Base-by-base conservation (phyloP, 306 rosid species). In the Sesbania bispinosa region DNA sequence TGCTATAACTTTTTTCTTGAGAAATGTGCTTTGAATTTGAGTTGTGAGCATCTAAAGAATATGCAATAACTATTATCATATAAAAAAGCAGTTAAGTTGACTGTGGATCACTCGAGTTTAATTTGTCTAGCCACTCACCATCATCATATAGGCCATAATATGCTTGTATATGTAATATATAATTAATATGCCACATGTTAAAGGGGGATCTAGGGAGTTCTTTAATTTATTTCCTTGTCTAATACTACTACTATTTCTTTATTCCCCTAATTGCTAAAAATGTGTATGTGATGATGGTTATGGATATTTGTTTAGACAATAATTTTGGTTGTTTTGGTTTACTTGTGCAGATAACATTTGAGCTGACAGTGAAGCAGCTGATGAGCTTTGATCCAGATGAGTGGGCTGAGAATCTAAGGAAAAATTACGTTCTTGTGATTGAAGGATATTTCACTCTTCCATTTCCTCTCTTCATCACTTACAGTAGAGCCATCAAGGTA, bases 341-440 rank as follows among this genome's bases (percentile, higher is more conserved):
- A n/a, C n/a, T n/a, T 0, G 2, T 36, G 83, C 78, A 94, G 99
- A 94, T 94, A 68, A 94, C 99, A 32, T 94, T 94, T 81, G 99
- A 94, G 81, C 76, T 94, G 62, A 89, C 97, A 18, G 90, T 94
- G 93, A 94, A 94, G 88, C 99, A 94, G 54, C 69, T 94, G 55
- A 89, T 94, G 99, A 94, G 99, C 79, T 89, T 89, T 77, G 99
- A 94, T 78, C 99, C 96, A 1, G 88, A 90, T 6, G 88, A 94
- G 57, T 91, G 97, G 99, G 89, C 97, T 1, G 96, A 94, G 74
- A 69, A 26, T 75, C 69, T 94, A 20, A 89, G 90, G 76, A 91
- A 91, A 61, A 88, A 94, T 78, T 94, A 94, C 52, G 91, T 91
- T 38, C 87, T 87, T 32, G 89, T 94, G 18, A 91, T 94, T 51